Evolutionary conservation across 108 stramenopile species (phyloP).

Genomic region (Cylindrotheca fusiformis): DNA sequence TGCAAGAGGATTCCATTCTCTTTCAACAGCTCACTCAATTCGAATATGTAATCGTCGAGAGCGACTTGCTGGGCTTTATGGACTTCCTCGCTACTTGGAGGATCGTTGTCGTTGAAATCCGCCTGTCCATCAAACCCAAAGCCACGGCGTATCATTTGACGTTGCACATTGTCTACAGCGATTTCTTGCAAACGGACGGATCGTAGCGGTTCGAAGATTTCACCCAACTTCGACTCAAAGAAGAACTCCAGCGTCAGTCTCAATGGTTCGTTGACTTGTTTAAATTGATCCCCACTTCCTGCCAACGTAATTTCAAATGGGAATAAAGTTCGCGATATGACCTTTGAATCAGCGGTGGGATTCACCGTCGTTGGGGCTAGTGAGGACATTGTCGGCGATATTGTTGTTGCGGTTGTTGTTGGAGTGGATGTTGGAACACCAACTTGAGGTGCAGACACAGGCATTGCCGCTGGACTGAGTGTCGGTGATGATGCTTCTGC

Average conservation of each 20-base stretch:
- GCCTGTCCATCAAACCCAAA: neutral
- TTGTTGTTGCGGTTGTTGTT: neutral
- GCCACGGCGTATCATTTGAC: neutral
- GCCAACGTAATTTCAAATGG: neutral
- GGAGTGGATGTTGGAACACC: neutral
- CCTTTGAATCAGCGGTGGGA: neutral
- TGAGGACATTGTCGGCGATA: neutral
- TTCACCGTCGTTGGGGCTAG: neutral
- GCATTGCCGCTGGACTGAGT: no score
- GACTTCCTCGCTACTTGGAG: neutral
- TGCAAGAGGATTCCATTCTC: neutral
- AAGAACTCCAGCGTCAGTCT: neutral
- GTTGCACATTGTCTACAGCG: neutral
- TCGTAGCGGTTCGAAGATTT: neutral
- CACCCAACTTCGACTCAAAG: neutral
- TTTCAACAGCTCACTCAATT: neutral
- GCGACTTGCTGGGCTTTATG: neutral
- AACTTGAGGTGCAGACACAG: no score
- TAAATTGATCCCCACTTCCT: neutral
- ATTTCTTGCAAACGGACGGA: neutral
- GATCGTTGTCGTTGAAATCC: neutral
- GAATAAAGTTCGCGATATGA: neutral
- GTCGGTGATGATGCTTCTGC: no score
- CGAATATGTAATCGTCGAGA: neutral
- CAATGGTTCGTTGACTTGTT: neutral